Evolutionary conservation across 352 stramenopile genomes (phyloP), one percentile per base, ranked within the genome.

Genomic region (Lagenidium sp.): DNA sequence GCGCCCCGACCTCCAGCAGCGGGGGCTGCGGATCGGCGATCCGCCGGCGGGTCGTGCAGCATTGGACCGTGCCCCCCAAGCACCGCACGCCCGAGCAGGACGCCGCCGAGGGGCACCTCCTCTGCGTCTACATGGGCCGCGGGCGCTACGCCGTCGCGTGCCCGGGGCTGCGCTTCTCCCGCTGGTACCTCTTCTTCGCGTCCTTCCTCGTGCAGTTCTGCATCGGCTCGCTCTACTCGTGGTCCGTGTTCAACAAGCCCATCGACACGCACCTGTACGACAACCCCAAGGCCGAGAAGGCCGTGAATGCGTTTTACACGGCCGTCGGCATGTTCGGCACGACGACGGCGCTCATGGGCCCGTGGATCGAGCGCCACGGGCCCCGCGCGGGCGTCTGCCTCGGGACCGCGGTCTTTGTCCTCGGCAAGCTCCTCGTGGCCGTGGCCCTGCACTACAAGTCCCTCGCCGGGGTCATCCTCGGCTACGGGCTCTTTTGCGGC

Each of bases 251-350:
- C 50, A 86, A 86, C 55, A 62, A 69, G 49, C 70, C 71, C 12
- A 71, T 86, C 18, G 71, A 84, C 41, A 46, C 41, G 35, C 57
- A 65, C 23, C 50, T 82, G 19, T 83, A 81, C 48, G 47, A 62
- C 24, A 60, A 82, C 57, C 29, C 46, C 23, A 69, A 48, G 20
- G 65, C 68, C 36, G 69, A 63, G 24, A 60, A 60, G 16, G 70
- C 69, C 15, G 73, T 86, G 20, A 81, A 81, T 37, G 52, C 71
- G 4, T 85, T 87, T 47, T 87, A 83, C 60, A 84, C 73, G 35
- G 63, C 68, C 23, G 70, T 79, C 30, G 69, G 69, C 22, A 53
- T 82, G 11, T 75, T 82, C 31, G 71, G 74, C 31, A 63, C 47
- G 3, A 68, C 74, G 15, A 67, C 68, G 5, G 68, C 74, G n/a